Evolutionary conservation across 345 rosid species (phyloP), one percentile per base, ranked within the genome.

Genomic region (Eucalyptus fibrosa): DNA sequence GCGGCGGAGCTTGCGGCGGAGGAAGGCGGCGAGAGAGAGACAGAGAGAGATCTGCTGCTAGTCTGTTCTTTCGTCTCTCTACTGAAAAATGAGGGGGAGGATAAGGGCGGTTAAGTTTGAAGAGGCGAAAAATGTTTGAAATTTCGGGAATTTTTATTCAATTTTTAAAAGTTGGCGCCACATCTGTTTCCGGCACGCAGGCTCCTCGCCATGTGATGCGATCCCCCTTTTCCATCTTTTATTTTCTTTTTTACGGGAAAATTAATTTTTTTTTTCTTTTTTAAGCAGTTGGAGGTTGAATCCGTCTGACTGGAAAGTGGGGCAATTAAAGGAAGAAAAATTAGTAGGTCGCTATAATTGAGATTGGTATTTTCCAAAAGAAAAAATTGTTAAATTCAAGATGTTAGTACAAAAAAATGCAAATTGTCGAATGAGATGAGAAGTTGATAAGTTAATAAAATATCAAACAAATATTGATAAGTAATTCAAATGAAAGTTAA

Each of bases 361-460:
- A 69, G 81, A 17, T 18, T 69, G 24, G 44, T 9, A 34, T 69
- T 9, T 67, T 34, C 81, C 24, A 18, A 69, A 72, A 18, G 3
- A 72, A 34, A 10, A 19, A 5, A 34, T 17, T 4, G 26, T 4
- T 18, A 72, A 72, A 34, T 37, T 72, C 8, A 19, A 72, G 15
- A 13, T 34, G 0, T 1, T 1, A 2, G 0, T 19, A 9, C 1
- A 9, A 0, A 19, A 72, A 77, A 37, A 10, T 30, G 5, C 3
- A 0, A 21, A 37, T 77, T 6, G 9, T 37, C n/a, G 0, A 1
- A 37, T 3, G 47, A 72, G 6, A 5, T 0, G 1, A 34, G 2
- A 18, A 69, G 12, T 34, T 3, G 26, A 72, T 72, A 72, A 72
- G 44, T 72, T 18, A 72, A 72, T 18, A 37, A 34, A 65, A 34